phyloP scores from a whole-genome alignment of 257 asterid genomes.

The Pogostemon cablin region DNA sequence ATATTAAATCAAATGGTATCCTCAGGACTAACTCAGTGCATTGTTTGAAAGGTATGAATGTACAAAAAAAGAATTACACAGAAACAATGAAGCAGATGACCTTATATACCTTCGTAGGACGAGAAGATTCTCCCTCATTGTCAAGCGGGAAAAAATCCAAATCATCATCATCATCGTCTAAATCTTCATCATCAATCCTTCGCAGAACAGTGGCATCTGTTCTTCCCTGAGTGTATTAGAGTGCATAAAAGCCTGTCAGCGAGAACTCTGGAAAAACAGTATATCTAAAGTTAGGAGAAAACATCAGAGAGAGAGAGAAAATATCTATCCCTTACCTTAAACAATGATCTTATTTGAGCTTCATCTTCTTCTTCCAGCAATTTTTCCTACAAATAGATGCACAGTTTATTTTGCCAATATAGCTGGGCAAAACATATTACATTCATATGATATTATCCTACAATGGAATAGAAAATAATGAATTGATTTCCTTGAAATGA shows the following conservation, averaged over 20 bases:
- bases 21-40: not conserved
- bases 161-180: constrained; percentile 49
- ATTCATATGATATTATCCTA: too few species aligned
- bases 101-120: constrained; percentile 48
- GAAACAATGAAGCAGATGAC: not conserved
- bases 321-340: constrained; percentile 42
- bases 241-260: constrained; percentile 12
- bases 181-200: constrained; percentile 71
- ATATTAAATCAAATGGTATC: too few species aligned
- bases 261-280: constrained; percentile 1
- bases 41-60: not conserved
- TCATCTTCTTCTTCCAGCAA: constrained; percentile 74
- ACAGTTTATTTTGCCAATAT: not conserved
- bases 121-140: constrained; percentile 39
- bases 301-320: not conserved
- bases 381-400: constrained; percentile 48
- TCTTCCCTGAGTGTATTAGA: constrained; percentile 47
- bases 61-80: not conserved
- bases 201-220: constrained; percentile 40
- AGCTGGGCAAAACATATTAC: not conserved
- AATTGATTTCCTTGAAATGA: too few species aligned
- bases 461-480: too few species aligned
- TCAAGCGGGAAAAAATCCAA: constrained; percentile 29
- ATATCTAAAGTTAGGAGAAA: constrained; percentile 6
- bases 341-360: constrained; percentile 66